Percentiles rank a stretch among this genome's conserved stretches.
Evolutionary conservation across 805 yeast genomes (phyloP).

Genomic region (Zygotorulaspora danielsina): DNA sequence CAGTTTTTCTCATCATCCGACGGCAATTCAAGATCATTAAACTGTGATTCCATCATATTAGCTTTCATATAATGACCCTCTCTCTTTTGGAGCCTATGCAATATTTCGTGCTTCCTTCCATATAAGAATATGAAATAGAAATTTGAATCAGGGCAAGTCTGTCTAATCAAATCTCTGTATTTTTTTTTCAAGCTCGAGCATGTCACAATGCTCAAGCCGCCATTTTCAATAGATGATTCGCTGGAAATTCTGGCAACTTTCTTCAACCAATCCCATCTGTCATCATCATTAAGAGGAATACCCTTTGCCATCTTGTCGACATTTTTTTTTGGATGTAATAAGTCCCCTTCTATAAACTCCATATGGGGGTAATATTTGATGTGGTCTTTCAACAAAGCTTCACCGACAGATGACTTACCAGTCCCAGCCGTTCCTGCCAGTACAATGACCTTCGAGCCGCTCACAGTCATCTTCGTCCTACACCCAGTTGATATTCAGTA

Average conservation of each 20-base stretch:
- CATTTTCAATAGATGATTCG: slow-evolving; percentile 35
- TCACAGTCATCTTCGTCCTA: neutral
- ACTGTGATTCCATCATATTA: slow-evolving; percentile 77
- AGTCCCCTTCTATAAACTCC: slow-evolving; percentile 81
- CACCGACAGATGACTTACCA: slow-evolving; percentile 82
- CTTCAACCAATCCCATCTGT: slow-evolving; percentile 86
- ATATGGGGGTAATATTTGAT: slow-evolving; percentile 37
- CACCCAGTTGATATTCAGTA: neutral
- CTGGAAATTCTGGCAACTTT: slow-evolving; percentile 44
- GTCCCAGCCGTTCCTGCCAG: slow-evolving; percentile 97
- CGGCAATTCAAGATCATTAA: slow-evolving; percentile 71
- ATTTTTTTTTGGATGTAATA: slow-evolving; percentile 66
- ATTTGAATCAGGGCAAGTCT: slow-evolving; percentile 32
- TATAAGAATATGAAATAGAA: slow-evolving; percentile 64
- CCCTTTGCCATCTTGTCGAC: slow-evolving; percentile 80
- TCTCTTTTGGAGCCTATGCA: slow-evolving; percentile 58
- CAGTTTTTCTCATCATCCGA: slow-evolving; percentile 36
- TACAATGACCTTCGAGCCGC: slow-evolving; percentile 43
- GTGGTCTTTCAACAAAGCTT: slow-evolving; percentile 40
- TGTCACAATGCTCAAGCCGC: slow-evolving; percentile 50
- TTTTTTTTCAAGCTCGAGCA: slow-evolving; percentile 79
- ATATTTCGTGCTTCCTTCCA: slow-evolving; percentile 57
- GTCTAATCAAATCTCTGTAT: slow-evolving; percentile 62
- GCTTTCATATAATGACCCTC: slow-evolving; percentile 83
- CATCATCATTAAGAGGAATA: slow-evolving; percentile 79